Evolutionary conservation across 2,329 filamentous ascomycete species (phyloP), one percentile per base, ranked within the genome.

Genomic region (Colletotrichum abscissum): DNA sequence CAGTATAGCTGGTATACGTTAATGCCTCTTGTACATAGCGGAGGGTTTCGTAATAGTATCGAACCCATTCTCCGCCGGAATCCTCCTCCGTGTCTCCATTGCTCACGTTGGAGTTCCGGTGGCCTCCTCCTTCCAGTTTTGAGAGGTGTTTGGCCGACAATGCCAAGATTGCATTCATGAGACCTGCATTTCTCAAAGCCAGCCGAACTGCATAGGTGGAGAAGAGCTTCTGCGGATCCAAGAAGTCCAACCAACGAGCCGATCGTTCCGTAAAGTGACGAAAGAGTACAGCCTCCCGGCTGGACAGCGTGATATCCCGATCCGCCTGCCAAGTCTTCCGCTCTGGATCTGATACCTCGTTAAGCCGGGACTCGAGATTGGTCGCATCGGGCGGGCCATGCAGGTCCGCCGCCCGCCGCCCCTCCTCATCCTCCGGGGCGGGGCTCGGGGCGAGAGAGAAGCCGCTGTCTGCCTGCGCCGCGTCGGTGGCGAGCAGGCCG

Each of bases 21-120:
- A 92, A 87, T 0, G 90, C 89, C 46, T 87, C 87, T 63, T 90
- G 89, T 0, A 92, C 82, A 73, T 92, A 92, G 63, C 90, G 88
- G 0, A 92, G 81, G 0, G 90, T 91, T 76, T 92, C 89, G 76
- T 90, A 89, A 77, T 92, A 92, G 73, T 91, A 92, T 70, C 87
- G 88, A 54, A 86, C 75, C 1, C 79, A 79, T 8, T 78, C 80
- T 7, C 74, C 76, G 1, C 77, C 73, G 2, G 76, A 64, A 30
- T 75, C 73, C 3, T 58, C 59, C 68, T 22, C 35, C 4, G 52
- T 55, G 54, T 35, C 26, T 6, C 28, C 63, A 38, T 28, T 55
- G 28, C 60, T 63, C 5, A 56, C 2, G 22, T 49, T 49, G 42
- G 24, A 35, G 12, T 46, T 56, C 30, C 16, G 24, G n/a, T 35